These are phyloP conservation scores for Salix arbutifolia DNA, from an alignment of 345 rosid species.

Conservation along the genomic window DNA sequence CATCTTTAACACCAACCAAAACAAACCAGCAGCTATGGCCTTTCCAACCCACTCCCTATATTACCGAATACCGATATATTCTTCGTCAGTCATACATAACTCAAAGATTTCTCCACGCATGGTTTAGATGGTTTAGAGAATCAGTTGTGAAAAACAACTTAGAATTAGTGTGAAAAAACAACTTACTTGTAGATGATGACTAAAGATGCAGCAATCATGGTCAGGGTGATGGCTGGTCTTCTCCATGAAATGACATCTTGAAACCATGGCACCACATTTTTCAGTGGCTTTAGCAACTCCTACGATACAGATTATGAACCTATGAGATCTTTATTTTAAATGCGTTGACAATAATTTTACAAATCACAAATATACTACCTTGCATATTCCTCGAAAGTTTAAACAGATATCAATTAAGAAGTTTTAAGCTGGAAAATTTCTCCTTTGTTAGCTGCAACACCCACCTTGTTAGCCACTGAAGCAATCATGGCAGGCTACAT, in stretches of 20 bases:
- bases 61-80: neutral
- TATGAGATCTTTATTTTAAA: neutral
- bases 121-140: neutral
- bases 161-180: neutral
- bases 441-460: too few species aligned
- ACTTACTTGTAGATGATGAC: conserved; percentile 59
- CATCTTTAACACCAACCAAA: conserved; percentile 55
- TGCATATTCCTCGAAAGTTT: neutral
- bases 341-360: neutral
- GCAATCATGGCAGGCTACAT: neutral
- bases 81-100: neutral
- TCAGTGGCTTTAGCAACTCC: conserved; percentile 71
- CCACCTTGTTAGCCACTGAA: neutral
- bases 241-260: conserved; percentile 55
- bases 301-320: conserved; percentile 19
- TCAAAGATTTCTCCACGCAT: neutral
- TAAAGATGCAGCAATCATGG: conserved; percentile 23
- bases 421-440: too few species aligned
- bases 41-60: conserved; percentile 77
- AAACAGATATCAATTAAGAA: too few species aligned
- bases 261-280: conserved; percentile 37
- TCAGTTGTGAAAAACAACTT: too few species aligned
- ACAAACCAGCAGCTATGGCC: conserved; percentile 51
- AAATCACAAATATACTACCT: neutral
- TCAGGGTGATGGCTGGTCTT: conserved; percentile 46